These are phyloP conservation scores for Erodium texanum DNA, from an alignment of 441 rosid species.

Conservation along the genomic window DNA sequence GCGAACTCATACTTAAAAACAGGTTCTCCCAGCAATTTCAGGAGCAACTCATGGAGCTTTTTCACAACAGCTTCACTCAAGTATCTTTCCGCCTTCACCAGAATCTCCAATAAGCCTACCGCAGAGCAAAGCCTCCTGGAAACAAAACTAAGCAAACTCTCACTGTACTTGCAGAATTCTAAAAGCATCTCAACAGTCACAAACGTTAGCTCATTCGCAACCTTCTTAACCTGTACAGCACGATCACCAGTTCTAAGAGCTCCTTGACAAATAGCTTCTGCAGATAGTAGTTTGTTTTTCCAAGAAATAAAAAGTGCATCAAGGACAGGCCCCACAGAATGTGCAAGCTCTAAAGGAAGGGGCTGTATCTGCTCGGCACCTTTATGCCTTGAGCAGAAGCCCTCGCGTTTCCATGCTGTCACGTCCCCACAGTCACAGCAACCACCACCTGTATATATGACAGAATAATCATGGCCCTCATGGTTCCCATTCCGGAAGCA, in stretches of 20 bases:
- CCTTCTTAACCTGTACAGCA: conserved; percentile 28
- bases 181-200: conserved; percentile 75
- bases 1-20: conserved; percentile 85
- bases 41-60: conserved; percentile 73
- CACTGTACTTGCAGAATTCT: conserved; percentile 68
- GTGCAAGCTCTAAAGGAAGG: conserved; percentile 58
- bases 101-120: conserved; percentile 58
- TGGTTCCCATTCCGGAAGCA: conserved; percentile 88
- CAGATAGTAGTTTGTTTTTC: conserved; percentile 50
- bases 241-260: conserved; percentile 28
- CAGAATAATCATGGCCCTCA: conserved; percentile 66
- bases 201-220: conserved; percentile 59
- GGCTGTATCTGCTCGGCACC: conserved; percentile 94
- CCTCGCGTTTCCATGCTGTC: conserved; percentile 92
- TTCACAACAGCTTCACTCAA: conserved; percentile 36
- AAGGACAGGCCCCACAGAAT: conserved; percentile 67
- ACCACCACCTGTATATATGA: conserved; percentile 78
- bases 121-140: conserved; percentile 51
- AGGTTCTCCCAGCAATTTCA: conserved; percentile 90
- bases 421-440: conserved; percentile 98
- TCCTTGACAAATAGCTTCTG: conserved; percentile 35
- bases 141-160: conserved; percentile 91
- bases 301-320: conserved; percentile 62
- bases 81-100: conserved; percentile 76
- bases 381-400: conserved; percentile 87